Conservation (phyloP, 495 filamentous ascomycete genomes). For the Schizothecium vesticola region DNA sequence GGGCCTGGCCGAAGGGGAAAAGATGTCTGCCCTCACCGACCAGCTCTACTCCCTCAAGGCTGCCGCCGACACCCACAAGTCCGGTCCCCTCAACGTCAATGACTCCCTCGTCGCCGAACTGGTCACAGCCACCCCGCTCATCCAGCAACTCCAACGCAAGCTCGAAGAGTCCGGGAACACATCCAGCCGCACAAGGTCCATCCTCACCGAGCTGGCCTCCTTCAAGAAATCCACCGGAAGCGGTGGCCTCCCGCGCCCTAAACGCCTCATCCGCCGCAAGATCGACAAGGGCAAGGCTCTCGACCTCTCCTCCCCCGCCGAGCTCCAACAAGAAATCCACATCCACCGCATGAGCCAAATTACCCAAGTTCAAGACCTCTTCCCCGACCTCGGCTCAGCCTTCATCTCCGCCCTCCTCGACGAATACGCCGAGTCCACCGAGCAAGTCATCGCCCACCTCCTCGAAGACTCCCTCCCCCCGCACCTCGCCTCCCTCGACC, state of each 20-base stretch:
- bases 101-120: slow-evolving; percentile 57
- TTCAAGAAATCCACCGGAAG: slow-evolving; percentile 51
- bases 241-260: slow-evolving; percentile 48
- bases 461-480: slow-evolving; percentile 75
- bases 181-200: slow-evolving; percentile 50
- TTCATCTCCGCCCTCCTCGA: slow-evolving; percentile 78
- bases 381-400: slow-evolving; percentile 79
- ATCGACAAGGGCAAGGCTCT: slow-evolving; percentile 67
- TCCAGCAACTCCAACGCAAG: slow-evolving; percentile 44
- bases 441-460: slow-evolving; percentile 74
- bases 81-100: slow-evolving; percentile 44
- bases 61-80: slow-evolving; percentile 53
- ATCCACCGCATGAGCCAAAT: slow-evolving; percentile 78
- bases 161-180: slow-evolving; percentile 32
- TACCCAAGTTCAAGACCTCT: slow-evolving; percentile 84
- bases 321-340: slow-evolving; percentile 53
- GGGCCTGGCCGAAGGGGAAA: slow-evolving; percentile 61
- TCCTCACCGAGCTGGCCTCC: slow-evolving; percentile 49
- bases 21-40: slow-evolving; percentile 67
- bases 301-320: slow-evolving; percentile 41
- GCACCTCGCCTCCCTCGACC: slow-evolving; percentile 52
- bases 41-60: slow-evolving; percentile 76
- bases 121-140: slow-evolving; percentile 55
- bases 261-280: slow-evolving; percentile 38
- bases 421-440: slow-evolving; percentile 69